Percentiles rank a stretch among this genome's conserved stretches.
Conservation (phyloP, 306 rosid species). For the Quillaja saponaria region DNA sequence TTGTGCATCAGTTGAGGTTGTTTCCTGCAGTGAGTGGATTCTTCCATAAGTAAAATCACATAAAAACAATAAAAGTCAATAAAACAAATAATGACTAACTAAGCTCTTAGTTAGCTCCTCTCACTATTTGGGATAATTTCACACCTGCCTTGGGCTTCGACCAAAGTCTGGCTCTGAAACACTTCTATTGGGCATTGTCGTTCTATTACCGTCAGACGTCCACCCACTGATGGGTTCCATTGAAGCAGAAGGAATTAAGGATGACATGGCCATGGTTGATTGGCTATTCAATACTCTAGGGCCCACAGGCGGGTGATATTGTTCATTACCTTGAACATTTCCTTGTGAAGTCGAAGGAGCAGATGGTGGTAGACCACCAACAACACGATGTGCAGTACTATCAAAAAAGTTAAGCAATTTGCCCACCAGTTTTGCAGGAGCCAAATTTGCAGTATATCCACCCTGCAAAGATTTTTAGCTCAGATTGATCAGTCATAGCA, state of each 20-base stretch:
- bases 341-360: constrained; percentile 65
- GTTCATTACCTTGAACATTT: constrained; percentile 51
- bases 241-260: constrained; percentile 81
- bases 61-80: constrained; percentile 15
- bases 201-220: constrained; percentile 56
- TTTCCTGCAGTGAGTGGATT: constrained; percentile 53
- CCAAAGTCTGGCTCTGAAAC: constrained; percentile 94
- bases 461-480: constrained; percentile 56
- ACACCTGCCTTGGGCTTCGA: constrained; percentile 78
- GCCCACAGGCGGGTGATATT: constrained; percentile 46
- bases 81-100: constrained; percentile 17
- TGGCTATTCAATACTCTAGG: constrained; percentile 72
- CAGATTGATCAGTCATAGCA: constrained; percentile 14
- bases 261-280: constrained; percentile 85
- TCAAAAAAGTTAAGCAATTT: constrained; percentile 83
- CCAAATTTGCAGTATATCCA: constrained; percentile 77
- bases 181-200: constrained; percentile 72
- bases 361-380: constrained; percentile 89
- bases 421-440: constrained; percentile 75
- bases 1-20: constrained; percentile 49
- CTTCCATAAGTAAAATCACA: constrained; percentile 22
- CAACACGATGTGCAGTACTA: constrained; percentile 91
- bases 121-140: constrained; percentile 30
- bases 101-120: not conserved
- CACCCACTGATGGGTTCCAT: constrained; percentile 83